These are phyloP conservation scores for Alternaria brassicicola DNA, from an alignment of 2,329 filamentous ascomycete genomes.

Conservation along the genomic window DNA sequence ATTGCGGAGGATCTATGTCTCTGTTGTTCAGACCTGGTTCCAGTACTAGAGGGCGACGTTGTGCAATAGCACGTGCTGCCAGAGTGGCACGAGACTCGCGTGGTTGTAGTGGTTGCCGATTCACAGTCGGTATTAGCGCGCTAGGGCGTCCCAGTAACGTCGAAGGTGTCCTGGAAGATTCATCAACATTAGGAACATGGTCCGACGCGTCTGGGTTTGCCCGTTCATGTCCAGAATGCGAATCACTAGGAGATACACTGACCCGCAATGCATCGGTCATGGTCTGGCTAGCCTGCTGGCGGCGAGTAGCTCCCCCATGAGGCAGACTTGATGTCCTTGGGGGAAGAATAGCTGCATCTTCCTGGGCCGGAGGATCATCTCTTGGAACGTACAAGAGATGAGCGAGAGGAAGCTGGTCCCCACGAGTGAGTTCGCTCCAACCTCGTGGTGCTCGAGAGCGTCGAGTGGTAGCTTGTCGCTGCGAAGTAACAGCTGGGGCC, in stretches of 20 bases:
- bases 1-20: background rate
- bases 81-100: constrained; percentile 1
- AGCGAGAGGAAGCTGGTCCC: background rate
- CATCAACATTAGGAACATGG: background rate
- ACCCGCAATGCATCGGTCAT: background rate
- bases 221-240: background rate
- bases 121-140: background rate
- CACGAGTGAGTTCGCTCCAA: background rate
- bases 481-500: background rate
- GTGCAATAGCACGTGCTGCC: constrained; percentile 2
- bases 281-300: background rate
- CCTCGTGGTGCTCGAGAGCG: background rate
- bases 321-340: background rate
- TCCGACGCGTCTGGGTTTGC: background rate
- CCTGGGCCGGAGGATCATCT: background rate
- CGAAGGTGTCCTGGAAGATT: background rate
- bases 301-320: background rate
- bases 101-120: background rate
- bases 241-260: background rate
- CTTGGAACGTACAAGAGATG: background rate
- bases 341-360: background rate
- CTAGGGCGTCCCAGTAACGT: background rate
- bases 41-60: background rate
- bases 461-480: background rate
- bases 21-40: background rate